These are phyloP conservation scores for Aphanomyces invadans DNA, from an alignment of 352 stramenopile genomes.

Conservation along the genomic window DNA sequence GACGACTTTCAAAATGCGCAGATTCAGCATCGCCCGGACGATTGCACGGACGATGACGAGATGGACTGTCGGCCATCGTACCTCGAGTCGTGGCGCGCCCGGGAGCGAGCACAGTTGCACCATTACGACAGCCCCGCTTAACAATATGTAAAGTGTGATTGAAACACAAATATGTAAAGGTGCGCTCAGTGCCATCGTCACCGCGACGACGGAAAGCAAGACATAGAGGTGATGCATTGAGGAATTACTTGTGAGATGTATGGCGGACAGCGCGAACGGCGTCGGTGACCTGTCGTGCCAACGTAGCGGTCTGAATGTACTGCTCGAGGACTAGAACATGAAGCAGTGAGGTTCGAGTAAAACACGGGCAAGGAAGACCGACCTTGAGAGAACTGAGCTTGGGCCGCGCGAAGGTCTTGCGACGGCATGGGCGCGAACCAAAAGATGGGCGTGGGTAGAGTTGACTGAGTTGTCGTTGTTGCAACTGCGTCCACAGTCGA, in stretches of 20 bases:
- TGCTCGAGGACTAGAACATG: background rate
- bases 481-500: too few species aligned
- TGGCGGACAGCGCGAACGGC: background rate
- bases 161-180: too few species aligned
- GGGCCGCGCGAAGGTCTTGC: constrained; percentile 16
- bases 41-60: background rate
- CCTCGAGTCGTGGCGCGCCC: background rate
- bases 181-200: too few species aligned
- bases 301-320: background rate
- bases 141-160: background rate
- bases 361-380: background rate
- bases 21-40: constrained; percentile 7
- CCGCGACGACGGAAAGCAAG: too few species aligned
- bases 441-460: constrained; percentile 21
- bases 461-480: background rate
- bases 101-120: background rate
- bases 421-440: constrained; percentile 24
- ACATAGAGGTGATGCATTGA: background rate
- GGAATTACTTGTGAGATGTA: background rate
- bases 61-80: background rate
- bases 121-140: background rate
- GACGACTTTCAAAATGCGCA: constrained; percentile 23
- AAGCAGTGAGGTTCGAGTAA: background rate
- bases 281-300: background rate
- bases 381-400: constrained; percentile 16